Evolutionary conservation across 2,329 filamentous ascomycete species (phyloP), one percentile per base, ranked within the genome.

Genomic region (Sclerotinia spermophila): DNA sequence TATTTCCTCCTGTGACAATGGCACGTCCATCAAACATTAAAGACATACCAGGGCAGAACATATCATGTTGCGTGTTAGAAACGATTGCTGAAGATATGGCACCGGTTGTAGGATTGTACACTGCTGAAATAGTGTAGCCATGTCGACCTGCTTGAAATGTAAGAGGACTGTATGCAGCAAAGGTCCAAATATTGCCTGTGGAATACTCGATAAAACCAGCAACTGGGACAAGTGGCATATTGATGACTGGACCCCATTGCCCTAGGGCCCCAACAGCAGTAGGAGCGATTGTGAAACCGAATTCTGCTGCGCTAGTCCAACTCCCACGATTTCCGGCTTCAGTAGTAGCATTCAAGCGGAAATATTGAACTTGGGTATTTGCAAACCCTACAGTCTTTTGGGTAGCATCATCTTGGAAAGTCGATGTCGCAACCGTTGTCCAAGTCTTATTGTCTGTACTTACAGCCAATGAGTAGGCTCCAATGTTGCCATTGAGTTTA

Each of bases 401-500:
- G 30, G 65, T 67, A 19, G 45, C 45, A 55, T 72, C 70, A 5
- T 73, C 72, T n/a, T 71, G 13, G 38, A 71, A 75, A 13, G 76
- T 78, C 10, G 76, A 78, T 30, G 42, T 67, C 11, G 76, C 79
- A n/a, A 78, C 74, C 2, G 72, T 73, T 21, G 72, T 68, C 76
- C 76, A 81, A 60, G 72, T 79, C 8, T 71, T 71, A 27, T 75
- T 77, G 67, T 81, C 79, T 15, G 71, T 74, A 59, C 79, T 80
- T 48, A 78, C 55, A 67, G 79, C 74, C 44, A 71, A 40, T 5
- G 55, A 45, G 21, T 81, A 79, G n/a, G 76, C 72, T 24, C 80
- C 80, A 62, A 81, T 80, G 35, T 78, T 79, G 13, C 80, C 79
- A 70, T 81, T 81, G 3, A 48, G 71, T n/a, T 53, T 74, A 33